A percentile compares a stretch with the other conserved stretches of the same genome.
Conservation (phyloP, 2,329 filamentous ascomycete genomes). For the Ascochyta koolunga region DNA sequence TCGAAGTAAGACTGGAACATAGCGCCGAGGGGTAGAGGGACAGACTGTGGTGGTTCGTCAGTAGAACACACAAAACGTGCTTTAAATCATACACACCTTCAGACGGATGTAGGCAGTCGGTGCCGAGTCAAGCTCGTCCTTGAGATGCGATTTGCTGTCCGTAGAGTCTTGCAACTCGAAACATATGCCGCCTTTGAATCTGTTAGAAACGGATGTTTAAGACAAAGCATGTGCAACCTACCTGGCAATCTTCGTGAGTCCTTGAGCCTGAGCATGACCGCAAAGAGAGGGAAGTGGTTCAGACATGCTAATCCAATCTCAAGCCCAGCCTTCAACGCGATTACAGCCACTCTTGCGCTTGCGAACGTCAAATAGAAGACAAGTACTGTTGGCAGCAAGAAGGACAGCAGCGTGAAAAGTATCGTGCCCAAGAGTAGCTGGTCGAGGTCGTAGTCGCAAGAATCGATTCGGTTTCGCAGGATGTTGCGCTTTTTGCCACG, state of each 20-base stretch:
- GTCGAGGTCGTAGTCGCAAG: conserved; percentile 97
- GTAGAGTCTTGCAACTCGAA: conserved; percentile 86
- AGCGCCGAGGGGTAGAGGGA: conserved; percentile 85
- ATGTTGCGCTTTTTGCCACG: conserved; percentile 98
- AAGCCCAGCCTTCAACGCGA: conserved; percentile 85
- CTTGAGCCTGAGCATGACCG: conserved; percentile 93
- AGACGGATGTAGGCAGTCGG: conserved; percentile 84
- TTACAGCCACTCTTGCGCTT: conserved; percentile 91
- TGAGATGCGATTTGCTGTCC: conserved; percentile 40
- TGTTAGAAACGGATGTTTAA: neutral
- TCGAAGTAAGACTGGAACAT: conserved; percentile 99
- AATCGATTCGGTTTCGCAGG: conserved; percentile 95
- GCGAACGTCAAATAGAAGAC: conserved; percentile 98
- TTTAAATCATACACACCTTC: conserved; percentile 63
- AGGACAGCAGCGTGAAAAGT: conserved; percentile 92
- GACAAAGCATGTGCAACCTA: conserved; percentile 41
- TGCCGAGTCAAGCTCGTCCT: conserved; percentile 49
- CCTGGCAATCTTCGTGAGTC: conserved; percentile 88
- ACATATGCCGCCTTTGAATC: conserved; percentile 70
- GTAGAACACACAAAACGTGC: neutral
- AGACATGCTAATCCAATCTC: conserved; percentile 92
- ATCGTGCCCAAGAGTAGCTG: conserved; percentile 96
- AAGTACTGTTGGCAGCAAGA: conserved; percentile 89
- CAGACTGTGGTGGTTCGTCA: conserved; percentile 57
- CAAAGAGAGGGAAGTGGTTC: conserved; percentile 97